A percentile compares a stretch with the other conserved stretches of the same genome.
Conservation (phyloP, 495 filamentous ascomycete species). For the Monascus purpureus region DNA sequence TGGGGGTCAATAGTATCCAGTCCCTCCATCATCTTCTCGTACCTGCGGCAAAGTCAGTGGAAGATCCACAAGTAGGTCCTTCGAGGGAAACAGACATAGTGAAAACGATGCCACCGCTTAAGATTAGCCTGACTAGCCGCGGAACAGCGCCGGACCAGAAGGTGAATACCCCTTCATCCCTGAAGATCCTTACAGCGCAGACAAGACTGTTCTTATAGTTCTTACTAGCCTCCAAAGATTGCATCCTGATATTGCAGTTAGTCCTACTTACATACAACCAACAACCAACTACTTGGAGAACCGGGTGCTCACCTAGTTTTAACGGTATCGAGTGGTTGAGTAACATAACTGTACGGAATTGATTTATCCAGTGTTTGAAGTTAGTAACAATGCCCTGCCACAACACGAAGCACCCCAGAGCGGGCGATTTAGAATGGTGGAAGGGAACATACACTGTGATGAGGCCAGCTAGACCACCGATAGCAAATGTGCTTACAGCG, state of each 20-base stretch:
- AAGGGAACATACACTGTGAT: constrained; percentile 62
- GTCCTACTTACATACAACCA: not conserved
- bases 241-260: constrained; percentile 52
- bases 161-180: constrained; percentile 76
- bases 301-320: constrained; percentile 56
- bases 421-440: no score
- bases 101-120: constrained; percentile 95
- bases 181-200: constrained; percentile 72
- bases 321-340: constrained; percentile 87
- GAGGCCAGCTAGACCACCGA: constrained; percentile 77
- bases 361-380: no score
- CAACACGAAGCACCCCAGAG: no score
- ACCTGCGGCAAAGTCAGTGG: constrained; percentile 37
- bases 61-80: not conserved
- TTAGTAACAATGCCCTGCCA: no score
- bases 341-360: constrained; percentile 34
- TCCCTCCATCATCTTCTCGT: constrained; percentile 91
- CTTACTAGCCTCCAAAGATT: constrained; percentile 76
- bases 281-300: not conserved
- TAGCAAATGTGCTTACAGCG: constrained; percentile 73
- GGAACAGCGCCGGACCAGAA: constrained; percentile 93
- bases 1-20: constrained; percentile 75
- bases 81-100: constrained; percentile 52
- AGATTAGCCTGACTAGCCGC: constrained; percentile 63
- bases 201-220: constrained; percentile 81